Evolutionary conservation across 129 eudicot species (phyloP).

Genomic region (Rutidosis leptorrhynchoides): DNA sequence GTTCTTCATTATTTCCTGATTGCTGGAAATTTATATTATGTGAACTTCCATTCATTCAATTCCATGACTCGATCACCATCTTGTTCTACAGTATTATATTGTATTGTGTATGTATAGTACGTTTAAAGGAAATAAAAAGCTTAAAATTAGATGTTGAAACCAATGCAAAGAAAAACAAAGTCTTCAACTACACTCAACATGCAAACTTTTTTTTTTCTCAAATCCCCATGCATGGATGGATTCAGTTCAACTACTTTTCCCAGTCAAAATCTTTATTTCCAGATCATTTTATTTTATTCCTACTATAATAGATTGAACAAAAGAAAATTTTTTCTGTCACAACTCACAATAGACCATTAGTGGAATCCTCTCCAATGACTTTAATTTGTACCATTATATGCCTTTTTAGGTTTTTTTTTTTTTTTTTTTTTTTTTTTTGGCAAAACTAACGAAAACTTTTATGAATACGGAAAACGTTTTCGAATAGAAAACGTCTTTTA

Average conservation of each 20-base stretch:
- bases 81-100: no score
- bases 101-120: no score
- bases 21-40: no score
- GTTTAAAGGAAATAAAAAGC: conserved; percentile 8
- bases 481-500: no score
- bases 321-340: no score
- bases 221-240: conserved; percentile 21
- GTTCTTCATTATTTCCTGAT: no score
- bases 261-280: conserved; percentile 14
- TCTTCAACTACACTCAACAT: conserved; percentile 15
- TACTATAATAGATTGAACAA: neutral
- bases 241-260: neutral
- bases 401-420: no score
- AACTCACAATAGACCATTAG: neutral
- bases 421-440: no score
- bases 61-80: no score
- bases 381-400: conserved; percentile 15
- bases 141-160: conserved; percentile 11
- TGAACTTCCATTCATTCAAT: no score
- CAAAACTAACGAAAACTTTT: no score
- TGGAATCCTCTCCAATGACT: conserved; percentile 24
- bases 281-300: conserved; percentile 5
- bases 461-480: no score
- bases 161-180: conserved; percentile 13
- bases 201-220: conserved; percentile 13